Base-by-base conservation (phyloP, 2,329 filamentous ascomycete species). In the Diaporthe ilicicola region DNA sequence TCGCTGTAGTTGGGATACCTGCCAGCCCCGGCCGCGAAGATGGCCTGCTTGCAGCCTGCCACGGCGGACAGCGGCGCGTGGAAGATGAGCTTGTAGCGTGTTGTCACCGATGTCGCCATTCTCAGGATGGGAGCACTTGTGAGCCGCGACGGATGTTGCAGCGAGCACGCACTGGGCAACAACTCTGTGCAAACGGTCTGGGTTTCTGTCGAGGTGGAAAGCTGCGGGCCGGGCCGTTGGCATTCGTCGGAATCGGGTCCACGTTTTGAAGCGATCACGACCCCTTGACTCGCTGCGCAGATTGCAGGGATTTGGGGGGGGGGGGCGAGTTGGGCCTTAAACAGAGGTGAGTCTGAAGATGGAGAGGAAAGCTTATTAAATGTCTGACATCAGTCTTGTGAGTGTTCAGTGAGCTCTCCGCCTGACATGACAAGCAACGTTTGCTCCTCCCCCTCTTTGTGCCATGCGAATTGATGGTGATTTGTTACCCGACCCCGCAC, bases 21-120 rank as follows among this genome's bases (percentile, higher is more conserved):
- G 32, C 88, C 88, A 2, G 87, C 88, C n/a, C 88, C 88, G 19
- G 87, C 86, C n/a, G 81, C 81, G 77, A 90, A 89, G 74, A 90
- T 82, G 71, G 88, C 88, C 0, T 80, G 70, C 77, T 90, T 90
- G 78, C 86, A 87, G 15, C 81, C 81, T n/a, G 80, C 80, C n/a
- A 86, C 80, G 24, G 79, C 79, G 7, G 81, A 29, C 0, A 80
- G 75, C 0, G 88, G 87, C 0, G 83, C 85, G 79, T 84, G 84
- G 76, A 90, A 90, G 69, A 88, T 78, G 48, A 90, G 70, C 34
- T 77, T 77, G 75, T 74, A 78, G 56, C 75, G 73, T 19, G 73
- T 37, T 19, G 73, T 37, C 44, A 64, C 34, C 2, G 62, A 59
- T 24, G 56, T 70, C 22, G 70, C 74, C 39, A 67, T 68, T 51